Base-by-base conservation (phyloP, 768 basidiomycete species). In the Holtermanniella nyarrowii region DNA sequence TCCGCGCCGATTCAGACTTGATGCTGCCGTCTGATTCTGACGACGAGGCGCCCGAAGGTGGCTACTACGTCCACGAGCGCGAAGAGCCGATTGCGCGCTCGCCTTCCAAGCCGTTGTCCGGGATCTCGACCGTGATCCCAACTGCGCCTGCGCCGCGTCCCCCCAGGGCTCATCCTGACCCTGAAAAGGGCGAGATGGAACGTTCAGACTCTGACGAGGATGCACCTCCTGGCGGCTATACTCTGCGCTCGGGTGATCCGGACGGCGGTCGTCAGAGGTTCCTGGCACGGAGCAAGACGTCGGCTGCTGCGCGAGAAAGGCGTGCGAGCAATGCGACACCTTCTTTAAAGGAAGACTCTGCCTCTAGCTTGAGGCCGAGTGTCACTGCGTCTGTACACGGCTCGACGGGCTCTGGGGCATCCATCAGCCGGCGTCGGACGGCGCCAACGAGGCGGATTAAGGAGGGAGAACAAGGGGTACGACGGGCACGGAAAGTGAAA, bases 21-120 rank as follows among this genome's bases (percentile, higher is more conserved):
- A 69, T 69, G 65, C 37, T 66, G 3, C 65, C 68, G 1, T 71
- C 69, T n/a, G 69, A 71, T 41, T 71, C 69, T 11, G 69, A 71
- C 46, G 69, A 71, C 23, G 69, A 71, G 23, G 59, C 60, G 1
- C 69, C 69, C 2, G 58, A 47, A 3, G 67, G 65, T 1, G 69
- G 69, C 3, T 71, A 66, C 49, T 69, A 66, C 51, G 58, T 71
- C 18, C 54, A 66, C 20, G 58, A 65, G 31, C 53, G 49, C 11
- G 37, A 53, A 4, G 24, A 42, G 21, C 47, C 14, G 4, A 31
- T 26, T 16, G 16, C 25, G 16, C 25, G 3, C 12, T 7, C 49
- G 22, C 42, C 56, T 11, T 49, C 53, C 42, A 47, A 55, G 10
- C 43, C 50, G 4, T 42, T 45, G 14, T 22, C 59, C 3, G 50